Evolutionary conservation across 2,329 filamentous ascomycete genomes (phyloP).

Genomic region (Exophiala aquamarina): DNA sequence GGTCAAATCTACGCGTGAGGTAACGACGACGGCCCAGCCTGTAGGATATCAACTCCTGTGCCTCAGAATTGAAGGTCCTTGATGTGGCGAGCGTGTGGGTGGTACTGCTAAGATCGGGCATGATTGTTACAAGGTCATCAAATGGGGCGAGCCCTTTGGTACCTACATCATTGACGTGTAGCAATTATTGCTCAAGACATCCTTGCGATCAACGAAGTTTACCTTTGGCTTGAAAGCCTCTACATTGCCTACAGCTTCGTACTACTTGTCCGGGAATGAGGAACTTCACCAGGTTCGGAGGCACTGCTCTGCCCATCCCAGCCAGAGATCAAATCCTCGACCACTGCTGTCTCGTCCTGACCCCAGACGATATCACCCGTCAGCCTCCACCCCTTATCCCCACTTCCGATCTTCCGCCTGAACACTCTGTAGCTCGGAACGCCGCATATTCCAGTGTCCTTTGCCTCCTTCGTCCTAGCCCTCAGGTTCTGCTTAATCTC

Average conservation of each 20-base stretch:
- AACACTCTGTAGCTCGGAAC: conserved; percentile 19
- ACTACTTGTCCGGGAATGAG: not conserved
- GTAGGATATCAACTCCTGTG: too few relatives aligned
- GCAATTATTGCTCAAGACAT: too few relatives aligned
- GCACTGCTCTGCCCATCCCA: conserved; percentile 13
- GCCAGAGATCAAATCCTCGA: conserved; percentile 19
- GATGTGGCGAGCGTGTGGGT: too few relatives aligned
- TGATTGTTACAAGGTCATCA: too few relatives aligned
- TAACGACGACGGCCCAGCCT: too few relatives aligned
- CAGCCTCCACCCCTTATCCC: conserved; percentile 4
- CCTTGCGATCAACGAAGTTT: too few relatives aligned
- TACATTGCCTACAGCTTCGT: not conserved
- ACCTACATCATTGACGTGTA: too few relatives aligned
- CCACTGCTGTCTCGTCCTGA: conserved; percentile 15
- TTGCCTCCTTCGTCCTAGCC: conserved; percentile 12
- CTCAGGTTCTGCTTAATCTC: conserved; percentile 13
- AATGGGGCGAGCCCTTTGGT: too few relatives aligned
- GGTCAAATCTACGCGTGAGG: too few relatives aligned
- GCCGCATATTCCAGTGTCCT: conserved; percentile 15
- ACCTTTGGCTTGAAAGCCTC: too few relatives aligned
- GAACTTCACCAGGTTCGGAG: not conserved
- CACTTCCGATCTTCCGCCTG: conserved; percentile 6
- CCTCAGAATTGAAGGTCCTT: too few relatives aligned
- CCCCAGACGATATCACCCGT: conserved; percentile 18
- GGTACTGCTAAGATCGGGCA: too few relatives aligned